Conservation (phyloP, 1,284 basidiomycete species). For the Sphaerobolus stellatus region DNA sequence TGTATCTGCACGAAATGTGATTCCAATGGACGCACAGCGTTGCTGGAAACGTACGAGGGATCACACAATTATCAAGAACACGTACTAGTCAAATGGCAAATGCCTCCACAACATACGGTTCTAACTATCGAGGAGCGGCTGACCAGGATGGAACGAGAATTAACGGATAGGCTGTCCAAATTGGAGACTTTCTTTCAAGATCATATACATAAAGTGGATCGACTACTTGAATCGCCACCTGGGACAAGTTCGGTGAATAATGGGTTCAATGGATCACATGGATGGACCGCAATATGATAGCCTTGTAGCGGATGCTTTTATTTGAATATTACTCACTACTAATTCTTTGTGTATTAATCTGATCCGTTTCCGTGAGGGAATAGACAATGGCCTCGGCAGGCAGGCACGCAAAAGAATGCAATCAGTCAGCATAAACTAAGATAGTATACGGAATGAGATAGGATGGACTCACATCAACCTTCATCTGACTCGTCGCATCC, state of each 20-base stretch:
- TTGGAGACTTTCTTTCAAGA: background rate
- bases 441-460: conserved; percentile 8
- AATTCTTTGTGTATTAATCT: too few relatives aligned
- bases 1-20: background rate
- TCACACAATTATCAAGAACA: background rate
- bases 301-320: too few relatives aligned
- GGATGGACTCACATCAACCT: conserved; percentile 61
- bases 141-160: background rate
- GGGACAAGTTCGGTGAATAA: too few relatives aligned
- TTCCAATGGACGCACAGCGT: background rate
- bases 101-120: too few relatives aligned
- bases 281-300: too few relatives aligned
- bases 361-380: too few relatives aligned
- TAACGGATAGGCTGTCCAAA: background rate
- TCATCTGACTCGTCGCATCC: conserved; percentile 93
- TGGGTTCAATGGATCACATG: too few relatives aligned
- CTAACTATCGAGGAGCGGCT: background rate
- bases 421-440: conserved; percentile 12
- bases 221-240: too few relatives aligned
- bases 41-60: background rate
- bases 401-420: too few relatives aligned
- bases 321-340: too few relatives aligned
- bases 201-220: background rate
- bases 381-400: too few relatives aligned
- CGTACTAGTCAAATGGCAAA: background rate